Conservation (phyloP, 163 green algal genomes). For the Scenedesmus sp. region DNA sequence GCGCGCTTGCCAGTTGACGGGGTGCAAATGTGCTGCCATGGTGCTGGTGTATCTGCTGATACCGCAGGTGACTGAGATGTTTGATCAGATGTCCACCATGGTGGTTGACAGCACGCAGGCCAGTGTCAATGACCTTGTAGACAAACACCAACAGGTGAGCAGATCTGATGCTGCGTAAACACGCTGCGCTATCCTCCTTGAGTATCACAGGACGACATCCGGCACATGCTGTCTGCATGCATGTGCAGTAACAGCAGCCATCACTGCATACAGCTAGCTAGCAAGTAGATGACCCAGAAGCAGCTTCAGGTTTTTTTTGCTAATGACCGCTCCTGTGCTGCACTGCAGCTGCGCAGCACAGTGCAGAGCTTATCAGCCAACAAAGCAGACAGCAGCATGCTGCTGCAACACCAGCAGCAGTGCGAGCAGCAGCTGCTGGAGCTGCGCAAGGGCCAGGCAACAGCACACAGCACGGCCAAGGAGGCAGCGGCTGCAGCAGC, state of each 20-base stretch:
- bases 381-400: slow-evolving; percentile 29
- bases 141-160: slow-evolving; percentile 32
- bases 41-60: not conserved
- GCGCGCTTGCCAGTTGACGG: not conserved
- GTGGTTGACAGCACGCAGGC: slow-evolving; percentile 11
- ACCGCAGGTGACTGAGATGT: slow-evolving; percentile 45
- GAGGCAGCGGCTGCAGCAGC: slow-evolving; percentile 14
- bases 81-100: slow-evolving; percentile 37
- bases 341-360: slow-evolving; percentile 6
- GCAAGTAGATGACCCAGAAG: not conserved
- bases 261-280: not conserved
- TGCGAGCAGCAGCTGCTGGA: slow-evolving; percentile 27
- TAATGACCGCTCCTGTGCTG: not conserved
- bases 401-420: slow-evolving; percentile 41
- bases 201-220: no score
- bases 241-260: no score
- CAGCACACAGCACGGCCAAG: not conserved
- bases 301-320: not conserved
- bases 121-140: slow-evolving; percentile 18
- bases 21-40: not conserved
- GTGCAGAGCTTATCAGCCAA: not conserved
- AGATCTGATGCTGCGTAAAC: not conserved
- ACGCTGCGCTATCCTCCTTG: no score
- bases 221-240: no score
- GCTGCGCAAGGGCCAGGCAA: slow-evolving; percentile 3